phyloP scores from a whole-genome alignment of 352 stramenopile species.

The Phytophthora palmivora region DNA sequence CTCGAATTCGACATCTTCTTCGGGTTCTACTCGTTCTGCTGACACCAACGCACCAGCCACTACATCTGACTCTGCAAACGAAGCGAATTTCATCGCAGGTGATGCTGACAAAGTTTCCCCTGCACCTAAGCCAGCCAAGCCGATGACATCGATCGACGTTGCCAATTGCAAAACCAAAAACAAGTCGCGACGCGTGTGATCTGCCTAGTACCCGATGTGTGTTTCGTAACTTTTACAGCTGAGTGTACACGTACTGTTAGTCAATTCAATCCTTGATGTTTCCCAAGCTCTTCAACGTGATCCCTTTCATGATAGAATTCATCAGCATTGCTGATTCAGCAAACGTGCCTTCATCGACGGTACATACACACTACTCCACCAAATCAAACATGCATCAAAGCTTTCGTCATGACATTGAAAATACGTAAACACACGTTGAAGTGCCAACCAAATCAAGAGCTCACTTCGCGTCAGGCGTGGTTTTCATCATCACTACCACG shows the following conservation, averaged over 20 bases:
- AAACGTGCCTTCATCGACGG: conserved; percentile 15
- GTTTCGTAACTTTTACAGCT: background rate
- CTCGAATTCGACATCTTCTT: conserved; percentile 16
- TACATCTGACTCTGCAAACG: background rate
- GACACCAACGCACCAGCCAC: background rate
- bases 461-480: conserved; percentile 16
- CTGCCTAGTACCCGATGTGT: background rate
- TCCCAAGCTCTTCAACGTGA: too few species aligned
- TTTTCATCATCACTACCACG: too few species aligned
- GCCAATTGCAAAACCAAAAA: conserved; percentile 25
- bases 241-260: background rate
- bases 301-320: too few species aligned
- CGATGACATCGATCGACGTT: background rate
- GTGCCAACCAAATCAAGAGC: conserved; percentile 24
- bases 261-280: too few species aligned
- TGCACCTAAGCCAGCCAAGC: conserved; percentile 1
- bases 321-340: too few species aligned
- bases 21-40: conserved; percentile 10
- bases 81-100: conserved; percentile 17
- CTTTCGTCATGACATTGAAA: conserved; percentile 13
- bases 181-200: conserved; percentile 12
- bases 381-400: conserved; percentile 18
- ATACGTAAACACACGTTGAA: conserved; percentile 16
- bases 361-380: too few species aligned
- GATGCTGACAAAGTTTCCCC: conserved; percentile 12